These are phyloP conservation scores for Macrolepiota dolichaula DNA, from an alignment of 768 basidiomycete species.

Conservation along the genomic window DNA sequence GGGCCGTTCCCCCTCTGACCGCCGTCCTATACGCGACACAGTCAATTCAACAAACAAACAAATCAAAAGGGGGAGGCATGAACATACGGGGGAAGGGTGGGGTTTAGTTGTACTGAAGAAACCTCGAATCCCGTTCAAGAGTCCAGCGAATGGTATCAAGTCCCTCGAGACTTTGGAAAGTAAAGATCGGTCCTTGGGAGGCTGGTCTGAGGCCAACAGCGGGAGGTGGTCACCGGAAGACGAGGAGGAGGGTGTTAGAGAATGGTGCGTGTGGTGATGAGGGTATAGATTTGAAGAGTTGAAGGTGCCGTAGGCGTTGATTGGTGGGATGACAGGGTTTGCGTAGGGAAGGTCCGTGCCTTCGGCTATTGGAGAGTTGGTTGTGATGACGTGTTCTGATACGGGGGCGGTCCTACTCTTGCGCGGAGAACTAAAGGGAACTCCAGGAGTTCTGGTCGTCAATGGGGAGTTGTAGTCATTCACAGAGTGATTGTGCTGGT, in stretches of 20 bases:
- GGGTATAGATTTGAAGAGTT: slow-evolving; percentile 22
- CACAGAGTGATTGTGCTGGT: slow-evolving; percentile 29
- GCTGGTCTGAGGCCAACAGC: slow-evolving; percentile 36
- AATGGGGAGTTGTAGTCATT: background rate
- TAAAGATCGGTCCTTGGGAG: slow-evolving; percentile 16
- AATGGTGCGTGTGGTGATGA: slow-evolving; percentile 10
- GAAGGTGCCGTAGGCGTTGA: slow-evolving; percentile 52
- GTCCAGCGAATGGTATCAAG: slow-evolving; percentile 37
- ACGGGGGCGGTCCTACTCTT: slow-evolving; percentile 22
- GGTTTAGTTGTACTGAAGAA: background rate
- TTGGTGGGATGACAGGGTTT: slow-evolving; percentile 39
- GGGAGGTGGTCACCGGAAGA: slow-evolving; percentile 28
- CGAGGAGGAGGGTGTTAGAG: slow-evolving; percentile 18
- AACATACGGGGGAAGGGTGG: background rate
- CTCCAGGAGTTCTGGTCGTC: background rate
- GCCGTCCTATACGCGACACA: background rate
- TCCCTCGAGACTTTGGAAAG: slow-evolving; percentile 30
- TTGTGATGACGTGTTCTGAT: background rate
- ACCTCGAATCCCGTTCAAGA: slow-evolving; percentile 20
- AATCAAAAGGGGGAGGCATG: background rate
- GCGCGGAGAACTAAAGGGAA: slow-evolving; percentile 12
- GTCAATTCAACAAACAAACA: no score
- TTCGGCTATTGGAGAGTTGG: slow-evolving; percentile 13
- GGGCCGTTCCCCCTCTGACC: slow-evolving; percentile 17
- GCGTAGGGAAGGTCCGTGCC: background rate